Evolutionary conservation across 202 grass and related monocot species (phyloP).

Genomic region (Saccharum hybrid): DNA sequence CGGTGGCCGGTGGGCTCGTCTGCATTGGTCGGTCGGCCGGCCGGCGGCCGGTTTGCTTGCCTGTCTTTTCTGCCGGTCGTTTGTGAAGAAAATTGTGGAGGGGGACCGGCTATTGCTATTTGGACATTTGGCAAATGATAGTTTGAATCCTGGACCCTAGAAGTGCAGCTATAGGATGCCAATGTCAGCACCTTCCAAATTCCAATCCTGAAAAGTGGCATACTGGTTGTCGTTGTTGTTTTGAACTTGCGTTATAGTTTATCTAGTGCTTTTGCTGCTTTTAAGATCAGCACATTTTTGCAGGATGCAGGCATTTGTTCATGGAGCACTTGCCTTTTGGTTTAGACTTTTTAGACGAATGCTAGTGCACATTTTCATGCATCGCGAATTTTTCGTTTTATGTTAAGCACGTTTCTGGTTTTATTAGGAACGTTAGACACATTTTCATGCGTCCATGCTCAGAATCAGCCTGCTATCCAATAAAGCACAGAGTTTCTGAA

Average conservation of each 20-base stretch:
- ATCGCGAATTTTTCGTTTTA: background rate
- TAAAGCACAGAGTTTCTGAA: background rate
- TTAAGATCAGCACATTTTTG: slow-evolving; percentile 14
- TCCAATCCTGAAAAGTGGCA: slow-evolving; percentile 26
- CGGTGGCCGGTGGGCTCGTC: slow-evolving; percentile 3
- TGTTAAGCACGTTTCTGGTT: background rate
- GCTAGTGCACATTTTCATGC: background rate
- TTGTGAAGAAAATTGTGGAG: background rate
- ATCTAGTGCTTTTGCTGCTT: background rate
- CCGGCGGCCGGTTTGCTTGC: background rate
- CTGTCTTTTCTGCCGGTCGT: slow-evolving; percentile 20
- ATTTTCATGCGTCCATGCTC: background rate
- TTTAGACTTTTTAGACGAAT: background rate
- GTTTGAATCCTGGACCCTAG: background rate
- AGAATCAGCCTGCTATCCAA: background rate
- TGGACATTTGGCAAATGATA: background rate
- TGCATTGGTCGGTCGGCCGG: slow-evolving; percentile 17
- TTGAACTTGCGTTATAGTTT: background rate
- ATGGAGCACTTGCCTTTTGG: background rate
- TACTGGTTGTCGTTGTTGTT: background rate
- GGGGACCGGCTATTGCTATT: background rate
- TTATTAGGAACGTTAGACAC: background rate
- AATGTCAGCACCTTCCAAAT: background rate
- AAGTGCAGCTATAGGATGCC: background rate
- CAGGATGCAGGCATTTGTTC: background rate